phyloP scores from a whole-genome alignment of 768 basidiomycete species.

The Lactifluus subvellereus region DNA sequence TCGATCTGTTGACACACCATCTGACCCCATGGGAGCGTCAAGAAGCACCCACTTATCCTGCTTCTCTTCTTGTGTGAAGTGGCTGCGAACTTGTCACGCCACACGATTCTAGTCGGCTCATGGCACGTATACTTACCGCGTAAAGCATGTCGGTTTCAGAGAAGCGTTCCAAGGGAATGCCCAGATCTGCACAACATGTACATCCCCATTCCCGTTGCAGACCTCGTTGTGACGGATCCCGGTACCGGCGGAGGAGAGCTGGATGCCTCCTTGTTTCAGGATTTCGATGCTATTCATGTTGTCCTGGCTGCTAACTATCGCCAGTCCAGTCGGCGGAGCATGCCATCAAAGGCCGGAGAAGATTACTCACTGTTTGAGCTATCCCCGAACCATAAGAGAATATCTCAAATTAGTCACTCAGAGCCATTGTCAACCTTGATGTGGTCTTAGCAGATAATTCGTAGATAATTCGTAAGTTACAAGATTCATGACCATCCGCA shows the following conservation, averaged over 20 bases:
- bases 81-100: constrained; percentile 28
- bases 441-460: constrained; percentile 94
- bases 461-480: constrained; percentile 34
- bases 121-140: constrained; percentile 40
- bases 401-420: constrained; percentile 88
- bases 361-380: constrained; percentile 68
- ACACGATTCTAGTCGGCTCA: background rate
- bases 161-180: constrained; percentile 41
- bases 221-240: constrained; percentile 84
- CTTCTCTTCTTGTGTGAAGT: constrained; percentile 50
- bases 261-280: constrained; percentile 82
- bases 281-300: constrained; percentile 89
- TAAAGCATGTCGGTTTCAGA: constrained; percentile 78
- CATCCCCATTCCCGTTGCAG: constrained; percentile 42
- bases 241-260: constrained; percentile 88
- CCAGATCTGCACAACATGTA: constrained; percentile 72
- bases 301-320: constrained; percentile 54
- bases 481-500: constrained; percentile 50
- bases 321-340: background rate
- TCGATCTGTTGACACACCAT: constrained; percentile 52
- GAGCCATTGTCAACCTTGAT: constrained; percentile 74
- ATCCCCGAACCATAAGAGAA: constrained; percentile 83
- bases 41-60: constrained; percentile 48
- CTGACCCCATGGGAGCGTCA: constrained; percentile 59
- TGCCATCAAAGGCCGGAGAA: background rate